These are phyloP conservation scores for Malania oleifera DNA, from an alignment of 164 flowering plant genomes.

Conservation along the genomic window DNA sequence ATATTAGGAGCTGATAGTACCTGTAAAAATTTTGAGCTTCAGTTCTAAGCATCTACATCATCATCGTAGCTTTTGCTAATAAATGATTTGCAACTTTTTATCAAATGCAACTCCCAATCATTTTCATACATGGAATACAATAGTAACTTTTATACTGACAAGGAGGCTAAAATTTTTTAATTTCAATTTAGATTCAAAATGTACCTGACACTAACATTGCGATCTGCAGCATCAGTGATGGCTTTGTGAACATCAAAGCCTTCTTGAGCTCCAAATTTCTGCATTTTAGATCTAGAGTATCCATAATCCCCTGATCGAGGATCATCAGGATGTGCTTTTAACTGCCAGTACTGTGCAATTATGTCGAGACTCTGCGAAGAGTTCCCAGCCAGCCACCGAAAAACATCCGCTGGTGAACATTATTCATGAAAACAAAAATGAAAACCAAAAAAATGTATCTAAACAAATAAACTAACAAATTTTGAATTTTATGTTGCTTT, in stretches of 20 bases:
- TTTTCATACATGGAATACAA: no score
- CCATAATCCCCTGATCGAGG: conserved; percentile 91
- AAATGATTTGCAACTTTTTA: no score
- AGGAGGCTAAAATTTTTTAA: not conserved
- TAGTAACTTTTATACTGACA: not conserved
- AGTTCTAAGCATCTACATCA: no score
- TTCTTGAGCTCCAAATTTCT: conserved; percentile 56
- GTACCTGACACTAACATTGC: conserved; percentile 64
- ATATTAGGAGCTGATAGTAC: no score
- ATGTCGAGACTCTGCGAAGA: conserved; percentile 60
- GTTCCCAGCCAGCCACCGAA: conserved; percentile 84
- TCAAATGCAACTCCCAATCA: no score
- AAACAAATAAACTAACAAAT: no score
- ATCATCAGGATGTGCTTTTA: conserved; percentile 53
- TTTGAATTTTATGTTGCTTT: no score
- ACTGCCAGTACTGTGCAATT: conserved; percentile 90
- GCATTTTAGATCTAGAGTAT: conserved; percentile 60
- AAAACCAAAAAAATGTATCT: no score
- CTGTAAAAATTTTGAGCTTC: no score
- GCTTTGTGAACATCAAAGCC: conserved; percentile 58
- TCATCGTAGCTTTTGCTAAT: no score
- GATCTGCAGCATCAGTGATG: conserved; percentile 70
- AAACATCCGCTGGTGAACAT: conserved; percentile 57
- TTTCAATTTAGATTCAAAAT: not conserved
- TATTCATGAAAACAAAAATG: not conserved